Evolutionary conservation across 176 grass and related monocot genomes (phyloP), one percentile per base, ranked within the genome.

Genomic region (Triticum urartu): DNA sequence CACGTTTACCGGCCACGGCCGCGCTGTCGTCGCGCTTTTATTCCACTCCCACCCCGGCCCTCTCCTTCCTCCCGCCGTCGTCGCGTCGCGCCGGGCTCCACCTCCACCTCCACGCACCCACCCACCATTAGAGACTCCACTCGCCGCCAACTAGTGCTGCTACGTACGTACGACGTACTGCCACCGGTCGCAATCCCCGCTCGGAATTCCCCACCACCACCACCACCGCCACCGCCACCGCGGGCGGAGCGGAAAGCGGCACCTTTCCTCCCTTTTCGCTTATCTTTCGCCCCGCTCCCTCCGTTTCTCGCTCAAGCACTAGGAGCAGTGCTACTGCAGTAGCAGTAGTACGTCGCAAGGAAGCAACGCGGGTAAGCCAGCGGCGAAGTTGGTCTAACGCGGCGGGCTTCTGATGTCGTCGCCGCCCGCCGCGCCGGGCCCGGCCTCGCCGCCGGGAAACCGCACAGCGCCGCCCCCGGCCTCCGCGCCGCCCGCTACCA

Each of bases 401-500:
- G 68, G 66, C 67, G 26, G 60, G n/a, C 59, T 28, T 66, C 25
- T 20, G 39, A 80, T 17, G 75, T 81, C 91, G 75, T 62, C 83
- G 84, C 25, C 92, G 21, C 81, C 92, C 14, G 69, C 74, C 4
- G 32, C 87, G 24, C 71, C 85, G 58, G 25, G 59, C 38, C 22
- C 72, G 4, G 43, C 88, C 0, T 14, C 81, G 8, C 85, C 91
- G 20, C 65, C 89, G 32, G 20, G 68, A 3, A 85, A 85, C 34
- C 35, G 59, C 9, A 61, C 92, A 7, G 32, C 91, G 3, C 64
- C 86, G 4, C 76, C 89, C 5, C 88, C 91, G 0, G 9, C 79
- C 5, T 1, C 88, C 5, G 43, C 86, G 11, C 45, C 86, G 11
- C 75, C 90, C 1, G 84, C 90, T 10, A 6, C 78, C 9, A 77